Percentiles rank a stretch among this genome's conserved stretches.
These are phyloP conservation scores for Didymosphaeria variabile DNA, from an alignment of 2,329 filamentous ascomycete species.

Conservation along the genomic window DNA sequence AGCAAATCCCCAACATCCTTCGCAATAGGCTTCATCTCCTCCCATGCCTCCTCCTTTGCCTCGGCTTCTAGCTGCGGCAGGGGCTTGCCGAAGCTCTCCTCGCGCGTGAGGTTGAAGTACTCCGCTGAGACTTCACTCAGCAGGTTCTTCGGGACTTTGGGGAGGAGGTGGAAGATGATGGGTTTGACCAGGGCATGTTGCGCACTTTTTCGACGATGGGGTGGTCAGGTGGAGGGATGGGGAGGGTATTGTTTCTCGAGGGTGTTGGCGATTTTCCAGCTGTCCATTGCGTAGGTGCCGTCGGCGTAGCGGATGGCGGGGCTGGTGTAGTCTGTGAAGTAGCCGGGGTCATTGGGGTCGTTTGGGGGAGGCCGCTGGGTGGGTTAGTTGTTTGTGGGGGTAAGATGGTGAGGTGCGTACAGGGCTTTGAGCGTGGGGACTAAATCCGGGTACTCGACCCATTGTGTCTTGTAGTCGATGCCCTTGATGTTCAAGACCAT, in stretches of 20 bases:
- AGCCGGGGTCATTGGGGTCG: conserved; percentile 39
- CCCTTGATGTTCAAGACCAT: conserved; percentile 73
- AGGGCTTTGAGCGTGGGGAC: conserved; percentile 63
- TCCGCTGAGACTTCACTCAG: conserved; percentile 61
- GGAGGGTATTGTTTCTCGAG: conserved; percentile 68
- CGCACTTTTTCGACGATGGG: conserved; percentile 59
- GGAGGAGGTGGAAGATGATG: conserved; percentile 43
- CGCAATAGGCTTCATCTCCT: conserved; percentile 51
- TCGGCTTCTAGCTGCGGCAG: conserved; percentile 60
- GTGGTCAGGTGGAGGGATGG: conserved; percentile 68
- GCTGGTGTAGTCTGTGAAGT: conserved; percentile 59
- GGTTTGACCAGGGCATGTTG: conserved; percentile 42
- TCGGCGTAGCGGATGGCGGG: conserved; percentile 66
- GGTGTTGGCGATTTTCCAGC: conserved; percentile 64
- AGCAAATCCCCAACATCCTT: conserved; percentile 56
- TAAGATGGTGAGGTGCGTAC: conserved; percentile 48
- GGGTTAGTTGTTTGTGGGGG: background rate
- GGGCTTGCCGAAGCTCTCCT: conserved; percentile 60
- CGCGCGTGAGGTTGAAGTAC: conserved; percentile 67
- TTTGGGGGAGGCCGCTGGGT: conserved; percentile 57
- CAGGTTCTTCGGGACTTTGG: conserved; percentile 59
- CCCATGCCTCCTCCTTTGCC: conserved; percentile 63
- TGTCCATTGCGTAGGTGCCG: conserved; percentile 71
- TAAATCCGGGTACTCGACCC: conserved; percentile 75
- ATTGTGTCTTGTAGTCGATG: conserved; percentile 73